Base-by-base conservation (phyloP, 1,284 basidiomycete species). In the Cronartium quercuum region DNA sequence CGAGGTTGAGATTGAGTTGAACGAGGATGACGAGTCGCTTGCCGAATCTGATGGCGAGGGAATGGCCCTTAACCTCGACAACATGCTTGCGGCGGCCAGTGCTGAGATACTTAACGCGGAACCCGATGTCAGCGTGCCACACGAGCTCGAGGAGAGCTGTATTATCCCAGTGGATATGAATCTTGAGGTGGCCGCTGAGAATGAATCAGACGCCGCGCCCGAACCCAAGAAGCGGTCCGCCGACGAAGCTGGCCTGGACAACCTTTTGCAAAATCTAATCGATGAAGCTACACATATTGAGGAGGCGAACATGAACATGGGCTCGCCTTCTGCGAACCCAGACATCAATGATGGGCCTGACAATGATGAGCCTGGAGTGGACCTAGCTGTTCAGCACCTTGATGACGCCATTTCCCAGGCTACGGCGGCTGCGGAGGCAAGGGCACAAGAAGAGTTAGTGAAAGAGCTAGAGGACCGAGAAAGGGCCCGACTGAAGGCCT, bases 201-300 rank as follows among this genome's bases (percentile, higher is more conserved):
- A n/a, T 13, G 34, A 69, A 13, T 18, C 10, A 13, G n/a, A 57
- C 21, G 24, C 1, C 40, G 9, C 40, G 9, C 29, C 10, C 44
- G 38, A 29, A 12, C 18, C 41, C 57, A 37, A 55, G 10, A 69
- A 69, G 37, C 68, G 68, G n/a, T 47, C 68, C 3, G 62, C 69
- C 3, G 51, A 66, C 18, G 44, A 60, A 34, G 70, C 51, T 9
- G 70, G 55, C 18, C 40, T 73, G 35, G 24, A 60, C 29, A 63
- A 58, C 42, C 37, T 73, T 10, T 38, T 73, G 29, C 62, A 73
- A 55, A 40, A 40, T 34, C 60, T 73, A 34, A 73, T 73, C 21
- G 62, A 73, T 42, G 62, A 73, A 44, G 63, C 70, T 9, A 42
- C 60, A 10, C 61, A 41, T 18, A 38, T 42, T 57, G 21, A 44